Base-by-base conservation (phyloP, 1,284 basidiomycete genomes). In the Melampsora larici-populina region DNA sequence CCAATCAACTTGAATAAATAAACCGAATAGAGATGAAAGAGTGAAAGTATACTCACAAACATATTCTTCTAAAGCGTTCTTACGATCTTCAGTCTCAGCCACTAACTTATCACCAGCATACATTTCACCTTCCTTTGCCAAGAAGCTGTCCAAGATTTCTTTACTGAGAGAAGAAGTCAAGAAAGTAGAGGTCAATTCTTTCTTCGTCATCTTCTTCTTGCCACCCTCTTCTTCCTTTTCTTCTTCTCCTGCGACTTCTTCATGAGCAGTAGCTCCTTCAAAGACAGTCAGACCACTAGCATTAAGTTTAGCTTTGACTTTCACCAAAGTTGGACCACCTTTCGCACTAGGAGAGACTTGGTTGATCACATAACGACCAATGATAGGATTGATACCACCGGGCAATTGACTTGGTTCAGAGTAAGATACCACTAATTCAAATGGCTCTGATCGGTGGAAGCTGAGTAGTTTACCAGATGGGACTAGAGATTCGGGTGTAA, bases 11-110 rank as follows among this genome's bases (percentile, higher is more conserved):
- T 15, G 9, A 29, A 33, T 33, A 21, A 64, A 36, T 26, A 24
- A 69, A 24, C 0, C 49, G 48, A 15, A 43, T 36, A 13, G 8
- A 43, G 62, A 17, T n/a, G 17, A 43, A 17, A 60, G 2, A 26
- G 40, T 18, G n/a, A 49, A 66, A 46, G 7, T n/a, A 36, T 18
- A 78, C 70, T 48, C 29, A 73, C 69, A 97, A 80, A 97, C 91
- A 86, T 95, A 97, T 86, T 97, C 94, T 86, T 97, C 94, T 31
- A 97, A 89, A 18, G 94, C 93, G 84, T 97, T 97, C 87, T 96
- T 97, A 84, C 92, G 90, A 85, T 97, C 92, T 92, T 96, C 93
- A 78, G 94, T 97, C 85, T 97, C 94, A 86, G 89, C 88, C 71
- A 97, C 94, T 79, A 97, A 90, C 87, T 95, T 97, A 86, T 97